Base-by-base conservation (phyloP, 768 basidiomycete genomes). In the Coprinopsis strossmayeri region DNA sequence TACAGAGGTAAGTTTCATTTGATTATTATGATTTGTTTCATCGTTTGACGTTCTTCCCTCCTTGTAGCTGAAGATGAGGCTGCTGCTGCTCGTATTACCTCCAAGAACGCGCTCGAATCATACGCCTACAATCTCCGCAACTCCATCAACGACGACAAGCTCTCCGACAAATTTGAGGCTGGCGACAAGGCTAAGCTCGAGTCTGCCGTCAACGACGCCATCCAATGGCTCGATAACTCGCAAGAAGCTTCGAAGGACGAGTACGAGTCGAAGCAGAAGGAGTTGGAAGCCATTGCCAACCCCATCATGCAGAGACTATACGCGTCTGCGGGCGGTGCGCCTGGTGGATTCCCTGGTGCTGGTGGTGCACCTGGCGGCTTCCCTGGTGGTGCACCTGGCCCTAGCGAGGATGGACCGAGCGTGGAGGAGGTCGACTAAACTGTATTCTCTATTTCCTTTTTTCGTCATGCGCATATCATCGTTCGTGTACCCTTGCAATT, bases 81-180 rank as follows among this genome's bases (percentile, higher is more conserved):
- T 23, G 90, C 89, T 34, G 83, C 88, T 51, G 72, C 83, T 45
- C 88, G 91, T 49, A 91, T 93, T 64, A 61, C 76, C 32, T 59
- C 92, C 58, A 95, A 95, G 84, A 98, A 97, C 70, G 81, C 73
- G 38, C 79, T 97, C 61, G 94, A 98, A 70, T 91, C 91, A 0
- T 97, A 94, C 65, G 65, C 92, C 4, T 97, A 95, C 81, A 94
- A 92, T 72, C 83, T 98, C 49, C 87, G 91, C 57, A 90, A 94
- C 74, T 87, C 91, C 18, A 65, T 95, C 50, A 77, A 64, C 50
- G 90, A 92, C 64, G 89, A 91, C 63, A 84, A 91, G 66, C 80
- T 95, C 48, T 78, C 87, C 35, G 78, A 74, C 75, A 95, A 94
- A 70, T 87, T 96, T 64, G 88, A 95, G 1, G 57, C 87, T 11